Base-by-base conservation (phyloP, 2,329 filamentous ascomycete genomes). In the Balansia obtecta region DNA sequence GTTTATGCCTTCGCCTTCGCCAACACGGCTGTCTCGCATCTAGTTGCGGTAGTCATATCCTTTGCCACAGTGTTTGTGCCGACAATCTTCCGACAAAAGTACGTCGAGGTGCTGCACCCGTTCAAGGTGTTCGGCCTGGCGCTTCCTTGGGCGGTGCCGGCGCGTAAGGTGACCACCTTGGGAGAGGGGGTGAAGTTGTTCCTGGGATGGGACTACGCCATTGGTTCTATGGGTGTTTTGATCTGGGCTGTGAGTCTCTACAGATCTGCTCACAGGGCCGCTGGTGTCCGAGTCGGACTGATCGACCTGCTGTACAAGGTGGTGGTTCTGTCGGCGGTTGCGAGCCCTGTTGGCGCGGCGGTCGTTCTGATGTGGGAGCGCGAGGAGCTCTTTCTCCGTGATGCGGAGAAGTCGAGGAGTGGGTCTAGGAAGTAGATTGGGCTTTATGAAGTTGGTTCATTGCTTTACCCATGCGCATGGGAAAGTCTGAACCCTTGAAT, bases 301-400 rank as follows among this genome's bases (percentile, higher is more conserved):
- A 3, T 47, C 12, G 13, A 22, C 40, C 13, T 55, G 3, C 4
- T 47, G 11, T 16, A 1, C 39, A 54, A 50, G 44, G 43, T 51
- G 9, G 52, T n/a, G 11, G 34, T 45, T n/a, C 44, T 58, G 27
- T 44, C 50, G 13, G 47, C 49, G 11, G 12, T 57, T 32, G 43
- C 49, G 9, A 53, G 56, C 4, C 56, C 55, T 2, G 51, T 51
- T 0, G 55, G 51, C 2, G 49, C 56, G 5, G 55, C 55, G 6
- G 54, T 57, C 2, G 52, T 54, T 49, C 43, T 58, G 34, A 53
- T 57, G 53, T 57, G 56, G 56, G 55, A 57, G 50, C 52, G 56
- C 7, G 56, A 58, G 38, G 55, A 56, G 51, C 45, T 54, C 12
- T 49, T 54, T 16, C 44, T 55, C 11, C 47, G 27, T 13, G 42